A percentile compares a stretch with the other conserved stretches of the same genome.
phyloP scores from a whole-genome alignment of 352 stramenopile genomes.

The Pythium pectinolyticum region DNA sequence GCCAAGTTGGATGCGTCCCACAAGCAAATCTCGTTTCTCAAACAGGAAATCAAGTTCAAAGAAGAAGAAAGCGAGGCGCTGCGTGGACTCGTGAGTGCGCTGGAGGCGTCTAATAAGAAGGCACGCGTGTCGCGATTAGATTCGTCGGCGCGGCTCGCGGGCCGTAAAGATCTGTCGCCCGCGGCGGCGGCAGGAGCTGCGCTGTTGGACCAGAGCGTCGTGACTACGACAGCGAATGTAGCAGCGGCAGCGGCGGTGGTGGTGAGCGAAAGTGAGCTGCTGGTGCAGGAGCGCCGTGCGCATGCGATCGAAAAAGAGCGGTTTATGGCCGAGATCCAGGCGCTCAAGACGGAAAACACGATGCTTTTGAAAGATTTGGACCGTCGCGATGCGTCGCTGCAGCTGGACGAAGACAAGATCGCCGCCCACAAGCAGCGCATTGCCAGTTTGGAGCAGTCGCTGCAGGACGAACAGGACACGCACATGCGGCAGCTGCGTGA shows the following conservation, averaged over 20 bases:
- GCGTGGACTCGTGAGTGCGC: slow-evolving; percentile 63
- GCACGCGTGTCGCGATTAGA: slow-evolving; percentile 66
- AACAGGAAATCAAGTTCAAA: slow-evolving; percentile 87
- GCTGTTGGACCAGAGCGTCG: slow-evolving; percentile 31
- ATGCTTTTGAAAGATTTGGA: slow-evolving; percentile 77
- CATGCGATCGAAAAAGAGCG: slow-evolving; percentile 52
- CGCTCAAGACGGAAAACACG: slow-evolving; percentile 69
- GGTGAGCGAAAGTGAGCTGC: slow-evolving; percentile 29
- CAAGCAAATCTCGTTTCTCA: slow-evolving; percentile 81
- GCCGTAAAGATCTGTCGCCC: slow-evolving; percentile 27
- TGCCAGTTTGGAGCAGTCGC: slow-evolving; percentile 44
- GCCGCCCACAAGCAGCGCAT: slow-evolving; percentile 65
- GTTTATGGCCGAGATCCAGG: slow-evolving; percentile 45
- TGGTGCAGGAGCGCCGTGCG: slow-evolving; percentile 42
- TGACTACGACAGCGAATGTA: background rate
- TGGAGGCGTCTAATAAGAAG: slow-evolving; percentile 84
- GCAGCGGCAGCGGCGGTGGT: background rate
- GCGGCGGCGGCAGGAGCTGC: slow-evolving; percentile 31
- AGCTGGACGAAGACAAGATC: slow-evolving; percentile 70
- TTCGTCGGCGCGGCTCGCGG: slow-evolving; percentile 37
- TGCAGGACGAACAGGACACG: slow-evolving; percentile 66
- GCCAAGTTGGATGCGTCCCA: slow-evolving; percentile 80
- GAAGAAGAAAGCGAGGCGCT: slow-evolving; percentile 78
- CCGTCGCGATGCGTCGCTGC: slow-evolving; percentile 59
- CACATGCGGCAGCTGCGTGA: slow-evolving; percentile 63